These are phyloP conservation scores for Ophiostoma sp. DNA, from an alignment of 2,329 filamentous ascomycete genomes.

Conservation along the genomic window DNA sequence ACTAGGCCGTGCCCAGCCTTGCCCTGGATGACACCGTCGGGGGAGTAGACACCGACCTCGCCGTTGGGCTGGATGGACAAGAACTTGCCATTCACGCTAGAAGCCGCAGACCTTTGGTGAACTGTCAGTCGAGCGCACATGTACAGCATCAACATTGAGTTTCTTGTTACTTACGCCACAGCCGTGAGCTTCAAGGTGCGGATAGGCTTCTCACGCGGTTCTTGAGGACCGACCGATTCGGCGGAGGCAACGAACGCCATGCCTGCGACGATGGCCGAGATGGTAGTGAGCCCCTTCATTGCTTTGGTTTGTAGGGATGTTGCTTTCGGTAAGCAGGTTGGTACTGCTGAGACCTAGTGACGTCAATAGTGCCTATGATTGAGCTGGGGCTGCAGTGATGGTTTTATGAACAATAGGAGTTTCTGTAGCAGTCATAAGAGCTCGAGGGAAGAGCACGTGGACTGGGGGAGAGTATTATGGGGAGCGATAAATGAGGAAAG, in stretches of 20 bases:
- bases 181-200: slow-evolving; percentile 21
- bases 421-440: background rate
- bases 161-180: background rate
- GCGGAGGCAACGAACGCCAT: background rate
- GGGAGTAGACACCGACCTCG: slow-evolving; percentile 32
- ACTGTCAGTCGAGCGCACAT: background rate
- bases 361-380: background rate
- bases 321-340: background rate
- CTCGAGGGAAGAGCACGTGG: background rate
- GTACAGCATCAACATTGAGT: background rate
- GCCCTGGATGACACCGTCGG: slow-evolving; percentile 5
- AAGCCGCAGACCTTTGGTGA: slow-evolving; percentile 8
- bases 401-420: background rate
- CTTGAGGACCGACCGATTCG: background rate
- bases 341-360: too few relatives aligned
- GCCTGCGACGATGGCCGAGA: background rate
- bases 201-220: background rate
- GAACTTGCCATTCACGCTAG: slow-evolving; percentile 33
- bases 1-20: background rate
- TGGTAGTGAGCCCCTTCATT: background rate
- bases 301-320: background rate
- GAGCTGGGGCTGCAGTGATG: background rate
- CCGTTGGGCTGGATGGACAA: slow-evolving; percentile 31
- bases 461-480: background rate
- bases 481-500: background rate